Evolutionary conservation across 345 rosid species (phyloP), one percentile per base, ranked within the genome.

Genomic region (Rhizophora mangle): DNA sequence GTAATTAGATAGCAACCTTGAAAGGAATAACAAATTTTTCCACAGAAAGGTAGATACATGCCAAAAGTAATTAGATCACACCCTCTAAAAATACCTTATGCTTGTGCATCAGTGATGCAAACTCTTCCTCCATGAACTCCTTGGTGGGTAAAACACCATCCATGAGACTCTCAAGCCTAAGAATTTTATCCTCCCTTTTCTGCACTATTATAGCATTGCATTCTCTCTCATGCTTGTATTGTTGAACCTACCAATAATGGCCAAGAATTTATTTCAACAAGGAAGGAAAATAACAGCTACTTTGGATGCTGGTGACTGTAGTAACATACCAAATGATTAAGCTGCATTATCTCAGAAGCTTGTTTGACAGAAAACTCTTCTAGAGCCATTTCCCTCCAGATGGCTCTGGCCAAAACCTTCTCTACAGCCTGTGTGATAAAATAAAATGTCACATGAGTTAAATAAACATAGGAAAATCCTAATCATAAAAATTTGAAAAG

Each of bases 151-250:
- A 86, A 77, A 92, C 95, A 65, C 99, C 98, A 76, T 90, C 98
- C 95, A 90, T 85, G 60, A 96, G 97, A 82, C 96, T 80, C 82
- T 92, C 97, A 60, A 96, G 93, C 62, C 93, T 95, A 76, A 83
- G 78, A 85, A 96, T 90, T 83, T 90, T 96, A 49, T 92, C 97
- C 78, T 96, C 98, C 80, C 86, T 89, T 49, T 91, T 90, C 82
- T 90, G 90, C 66, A 84, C 89, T 73, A 96, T 92, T 68, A 92
- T 79, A 62, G 97, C 89, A 80, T 85, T 92, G 85, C 98, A 96
- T 72, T 92, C 99, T 63, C 99, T 85, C 80, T 90, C 98, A 72
- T 96, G 98, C 83, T 90, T 92, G 85, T 90, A 92, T 69, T 96
- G 99, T 80, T 92, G 95, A 68, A 92, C 96, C 99, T 96, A 85